These are phyloP conservation scores for Penicillium mononematosum DNA, from an alignment of 495 filamentous ascomycete species.

Conservation along the genomic window DNA sequence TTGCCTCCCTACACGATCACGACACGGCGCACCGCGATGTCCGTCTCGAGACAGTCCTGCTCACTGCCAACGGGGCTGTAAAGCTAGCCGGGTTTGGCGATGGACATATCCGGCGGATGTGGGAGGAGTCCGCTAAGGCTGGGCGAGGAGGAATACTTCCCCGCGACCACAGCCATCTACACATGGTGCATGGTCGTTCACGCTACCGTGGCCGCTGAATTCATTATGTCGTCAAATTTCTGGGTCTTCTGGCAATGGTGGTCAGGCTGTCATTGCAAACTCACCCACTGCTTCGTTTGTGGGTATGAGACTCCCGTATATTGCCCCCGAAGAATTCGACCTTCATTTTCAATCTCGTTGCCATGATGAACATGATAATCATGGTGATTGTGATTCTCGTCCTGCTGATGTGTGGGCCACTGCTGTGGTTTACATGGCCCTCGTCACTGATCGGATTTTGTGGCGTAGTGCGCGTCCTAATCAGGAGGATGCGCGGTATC, in stretches of 20 bases:
- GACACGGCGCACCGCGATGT: constrained; percentile 89
- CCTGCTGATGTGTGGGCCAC: constrained; percentile 94
- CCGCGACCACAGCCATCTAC: constrained; percentile 1
- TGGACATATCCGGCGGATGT: constrained; percentile 60
- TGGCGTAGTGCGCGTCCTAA: constrained; percentile 86
- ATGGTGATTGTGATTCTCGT: constrained; percentile 74
- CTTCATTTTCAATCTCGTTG: not conserved
- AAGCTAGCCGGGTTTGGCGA: constrained; percentile 98
- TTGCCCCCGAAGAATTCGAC: constrained; percentile 21
- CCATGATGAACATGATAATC: constrained; percentile 63
- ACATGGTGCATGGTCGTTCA: constrained; percentile 17
- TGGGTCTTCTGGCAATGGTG: not conserved
- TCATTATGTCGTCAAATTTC: constrained; percentile 2
- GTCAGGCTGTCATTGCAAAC: not conserved
- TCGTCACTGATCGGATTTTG: constrained; percentile 83
- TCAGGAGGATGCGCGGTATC: constrained; percentile 81
- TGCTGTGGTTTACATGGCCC: constrained; percentile 94
- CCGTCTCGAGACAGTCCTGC: constrained; percentile 90
- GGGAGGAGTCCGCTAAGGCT: constrained; percentile 4
- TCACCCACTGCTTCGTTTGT: constrained; percentile 17
- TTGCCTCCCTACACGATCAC: constrained; percentile 94
- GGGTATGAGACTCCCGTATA: constrained; percentile 23
- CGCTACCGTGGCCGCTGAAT: constrained; percentile 15
- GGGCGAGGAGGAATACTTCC: constrained; percentile 4
- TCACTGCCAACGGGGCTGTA: constrained; percentile 83